Conservation (phyloP, 176 grass and related monocot species). For the Zea luxurians region DNA sequence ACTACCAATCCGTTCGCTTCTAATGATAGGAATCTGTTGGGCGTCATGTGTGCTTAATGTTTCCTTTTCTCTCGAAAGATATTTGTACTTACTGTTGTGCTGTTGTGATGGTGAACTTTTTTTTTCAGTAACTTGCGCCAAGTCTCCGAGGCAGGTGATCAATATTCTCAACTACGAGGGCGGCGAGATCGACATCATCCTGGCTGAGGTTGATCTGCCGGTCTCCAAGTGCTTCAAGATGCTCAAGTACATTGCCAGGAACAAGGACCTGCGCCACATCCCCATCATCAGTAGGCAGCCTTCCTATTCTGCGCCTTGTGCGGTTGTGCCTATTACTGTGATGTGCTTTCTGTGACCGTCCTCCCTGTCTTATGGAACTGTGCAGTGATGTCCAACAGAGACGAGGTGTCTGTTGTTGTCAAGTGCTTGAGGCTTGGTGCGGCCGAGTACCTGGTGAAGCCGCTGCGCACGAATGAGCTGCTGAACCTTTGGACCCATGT, state of each 20-base stretch:
- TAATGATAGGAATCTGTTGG: slow-evolving; percentile 3
- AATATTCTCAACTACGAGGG: slow-evolving; percentile 68
- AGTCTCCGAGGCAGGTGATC: slow-evolving; percentile 78
- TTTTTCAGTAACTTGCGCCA: slow-evolving; percentile 73
- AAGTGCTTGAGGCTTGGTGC: slow-evolving; percentile 92
- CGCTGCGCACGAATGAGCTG: slow-evolving; percentile 84
- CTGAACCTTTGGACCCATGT: slow-evolving; percentile 96
- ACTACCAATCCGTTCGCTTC: background rate
- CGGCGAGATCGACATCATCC: slow-evolving; percentile 81
- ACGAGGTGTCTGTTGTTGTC: slow-evolving; percentile 90
- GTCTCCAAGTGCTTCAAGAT: slow-evolving; percentile 90
- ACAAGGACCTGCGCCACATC: slow-evolving; percentile 80
- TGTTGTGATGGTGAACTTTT: background rate
- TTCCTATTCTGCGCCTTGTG: background rate
- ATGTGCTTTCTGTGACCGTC: slow-evolving; percentile 13
- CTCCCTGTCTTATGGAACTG: background rate
- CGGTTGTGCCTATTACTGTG: background rate
- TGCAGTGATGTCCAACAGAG: slow-evolving; percentile 90
- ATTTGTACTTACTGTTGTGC: background rate
- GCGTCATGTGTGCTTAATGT: background rate
- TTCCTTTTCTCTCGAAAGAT: background rate
- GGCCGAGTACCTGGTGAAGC: slow-evolving; percentile 90
- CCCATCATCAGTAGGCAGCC: slow-evolving; percentile 83
- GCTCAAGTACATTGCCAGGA: slow-evolving; percentile 92
- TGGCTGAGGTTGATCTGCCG: slow-evolving; percentile 89